These are phyloP conservation scores for Populus deltoides DNA, from an alignment of 345 rosid genomes.

Conservation along the genomic window DNA sequence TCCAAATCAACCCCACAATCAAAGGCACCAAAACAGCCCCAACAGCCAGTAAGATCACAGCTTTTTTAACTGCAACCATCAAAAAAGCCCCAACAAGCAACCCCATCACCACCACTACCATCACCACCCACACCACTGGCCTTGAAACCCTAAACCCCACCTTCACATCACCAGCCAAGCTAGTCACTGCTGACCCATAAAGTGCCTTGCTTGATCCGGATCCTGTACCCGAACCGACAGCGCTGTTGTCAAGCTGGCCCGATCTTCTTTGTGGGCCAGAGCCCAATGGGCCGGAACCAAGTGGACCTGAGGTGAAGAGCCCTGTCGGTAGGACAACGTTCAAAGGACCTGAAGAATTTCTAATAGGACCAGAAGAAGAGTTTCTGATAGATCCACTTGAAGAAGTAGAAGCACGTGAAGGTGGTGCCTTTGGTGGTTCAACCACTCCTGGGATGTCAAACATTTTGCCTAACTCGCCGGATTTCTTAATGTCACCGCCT, in stretches of 20 bases:
- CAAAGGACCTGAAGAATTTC: slow-evolving; percentile 74
- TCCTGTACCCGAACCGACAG: slow-evolving; percentile 14
- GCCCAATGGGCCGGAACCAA: slow-evolving; percentile 34
- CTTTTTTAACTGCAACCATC: slow-evolving; percentile 74
- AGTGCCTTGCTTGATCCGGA: slow-evolving; percentile 45
- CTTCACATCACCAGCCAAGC: slow-evolving; percentile 54
- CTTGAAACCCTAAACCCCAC: slow-evolving; percentile 78
- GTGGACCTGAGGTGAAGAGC: slow-evolving; percentile 81
- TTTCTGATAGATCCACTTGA: slow-evolving; percentile 80
- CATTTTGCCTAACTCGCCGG: slow-evolving; percentile 95
- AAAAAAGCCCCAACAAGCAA: slow-evolving; percentile 70
- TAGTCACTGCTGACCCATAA: slow-evolving; percentile 83
- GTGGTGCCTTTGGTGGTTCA: slow-evolving; percentile 23
- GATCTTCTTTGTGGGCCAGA: slow-evolving; percentile 51
- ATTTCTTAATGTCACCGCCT: slow-evolving; percentile 88
- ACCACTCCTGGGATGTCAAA: slow-evolving; percentile 68
- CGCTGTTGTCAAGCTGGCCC: slow-evolving; percentile 53
- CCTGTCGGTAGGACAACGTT: slow-evolving; percentile 76
- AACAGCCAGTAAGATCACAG: slow-evolving; percentile 61
- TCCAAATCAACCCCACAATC: slow-evolving; percentile 56
- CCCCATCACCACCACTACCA: slow-evolving; percentile 57
- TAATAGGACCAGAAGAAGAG: slow-evolving; percentile 48
- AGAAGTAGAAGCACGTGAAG: slow-evolving; percentile 61
- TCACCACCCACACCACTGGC: slow-evolving; percentile 66
- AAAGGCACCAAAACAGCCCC: slow-evolving; percentile 54